phyloP scores from a whole-genome alignment of 1,139 yeast genomes.

The Debaryomyces fabryi region DNA sequence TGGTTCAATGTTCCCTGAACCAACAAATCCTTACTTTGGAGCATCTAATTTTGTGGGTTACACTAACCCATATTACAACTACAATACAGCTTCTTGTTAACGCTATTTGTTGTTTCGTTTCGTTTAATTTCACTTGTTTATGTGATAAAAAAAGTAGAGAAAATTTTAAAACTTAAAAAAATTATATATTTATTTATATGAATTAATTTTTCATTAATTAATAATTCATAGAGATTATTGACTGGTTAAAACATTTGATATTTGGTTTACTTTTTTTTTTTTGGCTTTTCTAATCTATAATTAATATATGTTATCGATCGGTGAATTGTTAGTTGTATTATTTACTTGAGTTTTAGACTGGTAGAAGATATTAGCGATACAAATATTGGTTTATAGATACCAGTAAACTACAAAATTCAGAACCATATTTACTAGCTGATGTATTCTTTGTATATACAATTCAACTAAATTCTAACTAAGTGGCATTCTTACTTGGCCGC shows the following conservation, averaged over 20 bases:
- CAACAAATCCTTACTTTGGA: constrained; percentile 19
- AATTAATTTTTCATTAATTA: constrained; percentile 1
- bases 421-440: neutral
- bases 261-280: constrained; percentile 1
- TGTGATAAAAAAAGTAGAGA: constrained; percentile 1
- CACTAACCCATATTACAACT: constrained; percentile 41
- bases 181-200: constrained; percentile 5
- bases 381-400: neutral
- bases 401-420: neutral
- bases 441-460: neutral
- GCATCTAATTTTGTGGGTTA: constrained; percentile 36
- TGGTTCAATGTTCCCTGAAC: constrained; percentile 12
- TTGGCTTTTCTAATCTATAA: neutral
- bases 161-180: constrained; percentile 1
- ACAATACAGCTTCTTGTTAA: constrained; percentile 38
- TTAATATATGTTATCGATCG: neutral
- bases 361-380: neutral
- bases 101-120: neutral
- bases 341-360: neutral
- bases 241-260: neutral
- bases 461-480: neutral
- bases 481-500: neutral
- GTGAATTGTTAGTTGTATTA: neutral
- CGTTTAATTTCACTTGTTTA: constrained; percentile 1
- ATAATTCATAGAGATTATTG: neutral